Base-by-base conservation (phyloP, 2,329 filamentous ascomycete genomes). In the Alternaria gansuensis region DNA sequence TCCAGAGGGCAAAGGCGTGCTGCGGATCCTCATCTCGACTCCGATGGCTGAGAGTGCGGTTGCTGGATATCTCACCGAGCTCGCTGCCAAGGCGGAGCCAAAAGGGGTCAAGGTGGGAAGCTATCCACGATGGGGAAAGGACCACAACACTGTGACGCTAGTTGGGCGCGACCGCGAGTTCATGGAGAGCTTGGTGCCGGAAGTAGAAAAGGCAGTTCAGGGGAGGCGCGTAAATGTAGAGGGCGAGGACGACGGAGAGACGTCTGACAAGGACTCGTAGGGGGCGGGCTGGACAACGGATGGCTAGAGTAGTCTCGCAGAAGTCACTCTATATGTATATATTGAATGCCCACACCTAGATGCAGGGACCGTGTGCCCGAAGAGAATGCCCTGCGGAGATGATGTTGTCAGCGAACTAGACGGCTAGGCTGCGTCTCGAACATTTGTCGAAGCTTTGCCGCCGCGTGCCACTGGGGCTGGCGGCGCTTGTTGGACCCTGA, bases 101-200 rank as follows among this genome's bases (percentile, higher is more conserved):
- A 87, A 85, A 71, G 93, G 92, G 3, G 85, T 98, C 71, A 98
- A 98, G 80, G 92, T 98, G 14, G 95, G 95, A 45, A 96, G 92
- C 78, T 98, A 99, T 78, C 95, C 95, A 34, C 84, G 92, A 54
- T 97, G 93, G 93, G 92, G 90, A 5, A 94, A 92, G 83, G 87
- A 87, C 71, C 84, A 84, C 63, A 98, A 98, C 78, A 95, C 93
- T 0, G 92, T 98, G 46, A 97, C 94, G 10, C 82, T 99, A 52
- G 93, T 97, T 14, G 87, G 83, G 14, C 88, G 87, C 65, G 90
- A 97, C 73, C 82, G 85, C 66, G 88, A 85, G 24, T 94, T 87
- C 68, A 85, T 98, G 74, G 92, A 97, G 75, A 88, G 87, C 50
- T 78, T 97, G 62, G 85, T 96, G 13, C 79, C 84, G 0, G 92